Evolutionary conservation across 2,329 filamentous ascomycete species (phyloP), one percentile per base, ranked within the genome.

Genomic region (Stachybotrys chlorohalonatus): DNA sequence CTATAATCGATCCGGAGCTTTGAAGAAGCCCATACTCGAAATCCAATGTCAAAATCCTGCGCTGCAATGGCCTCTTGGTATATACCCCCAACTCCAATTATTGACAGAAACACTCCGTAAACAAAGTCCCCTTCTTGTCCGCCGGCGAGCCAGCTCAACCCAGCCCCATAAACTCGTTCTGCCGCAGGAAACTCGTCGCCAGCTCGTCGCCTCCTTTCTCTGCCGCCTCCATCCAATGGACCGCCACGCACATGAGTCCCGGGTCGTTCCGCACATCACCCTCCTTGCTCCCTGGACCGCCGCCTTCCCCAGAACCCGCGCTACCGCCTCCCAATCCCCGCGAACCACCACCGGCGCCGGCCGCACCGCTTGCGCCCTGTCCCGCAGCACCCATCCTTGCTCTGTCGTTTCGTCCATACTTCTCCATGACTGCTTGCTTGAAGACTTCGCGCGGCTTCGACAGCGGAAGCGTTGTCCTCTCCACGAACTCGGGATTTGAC

Each of bases 141-240:
- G 16, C 9, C 7, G 46, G 7, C 46, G 16, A 47, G 9, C 17
- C n/a, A 9, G 17, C 55, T 65, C 59, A 70, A 36, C 62, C 62
- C 58, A 63, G 60, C 45, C 65, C 66, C 68, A 66, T 68, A 51
- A 70, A 69, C 63, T 77, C 76, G 59, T 78, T 76, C 72, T 95
- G 89, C 59, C 86, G 81, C 69, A 96, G 74, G 71, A 93, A 92
- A 68, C 86, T 87, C 66, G 84, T 86, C 17, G 93, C 93, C 61
- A 95, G 75, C 65, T 87, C 82, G 68, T 97, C 93, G 1, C 91
- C 91, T n/a, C 91, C 91, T 54, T 82, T 81, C 62, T 90, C 88
- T 45, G 89, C 91, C 60, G 89, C 78, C 73, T 93, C 90, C 91
- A 97, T 96, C 92, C 93, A 97, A 75, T 97, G 93, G 71, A 95